phyloP scores from a whole-genome alignment of 2,329 filamentous ascomycete species.

The Neocucurbitaria cava region DNA sequence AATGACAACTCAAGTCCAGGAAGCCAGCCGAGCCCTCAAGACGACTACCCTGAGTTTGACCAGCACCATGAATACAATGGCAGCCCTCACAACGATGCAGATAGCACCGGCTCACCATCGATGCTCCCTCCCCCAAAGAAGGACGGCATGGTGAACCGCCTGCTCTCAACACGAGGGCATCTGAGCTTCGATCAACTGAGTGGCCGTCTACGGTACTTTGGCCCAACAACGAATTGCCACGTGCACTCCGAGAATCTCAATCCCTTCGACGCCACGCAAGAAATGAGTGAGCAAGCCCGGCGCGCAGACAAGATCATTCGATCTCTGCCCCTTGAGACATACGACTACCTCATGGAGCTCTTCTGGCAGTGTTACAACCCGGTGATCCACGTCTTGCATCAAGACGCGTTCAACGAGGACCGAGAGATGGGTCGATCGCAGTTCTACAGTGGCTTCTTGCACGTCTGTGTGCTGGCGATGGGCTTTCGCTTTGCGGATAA shows the following conservation, averaged over 20 bases:
- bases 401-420: conserved; percentile 58
- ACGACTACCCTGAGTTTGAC: conserved; percentile 32
- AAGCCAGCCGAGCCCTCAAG: conserved; percentile 37
- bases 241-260: conserved; percentile 54
- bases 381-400: conserved; percentile 59
- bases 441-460: conserved; percentile 62
- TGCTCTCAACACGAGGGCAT: conserved; percentile 59
- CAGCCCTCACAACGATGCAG: conserved; percentile 33
- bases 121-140: conserved; percentile 50
- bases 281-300: conserved; percentile 56
- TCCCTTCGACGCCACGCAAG: conserved; percentile 46
- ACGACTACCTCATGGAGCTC: conserved; percentile 60
- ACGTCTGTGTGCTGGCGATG: conserved; percentile 61
- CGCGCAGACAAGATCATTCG: conserved; percentile 59
- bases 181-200: conserved; percentile 61
- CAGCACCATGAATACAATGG: conserved; percentile 32
- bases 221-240: conserved; percentile 62
- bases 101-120: conserved; percentile 39
- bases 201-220: conserved; percentile 61
- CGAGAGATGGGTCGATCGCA: conserved; percentile 55
- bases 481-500: conserved; percentile 61
- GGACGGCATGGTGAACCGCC: conserved; percentile 58
- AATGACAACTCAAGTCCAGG: conserved; percentile 41
- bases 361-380: conserved; percentile 63
- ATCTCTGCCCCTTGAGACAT: conserved; percentile 55